Evolutionary conservation across 305 asterid species (phyloP), one percentile per base, ranked within the genome.

Genomic region (Andrographis paniculata): DNA sequence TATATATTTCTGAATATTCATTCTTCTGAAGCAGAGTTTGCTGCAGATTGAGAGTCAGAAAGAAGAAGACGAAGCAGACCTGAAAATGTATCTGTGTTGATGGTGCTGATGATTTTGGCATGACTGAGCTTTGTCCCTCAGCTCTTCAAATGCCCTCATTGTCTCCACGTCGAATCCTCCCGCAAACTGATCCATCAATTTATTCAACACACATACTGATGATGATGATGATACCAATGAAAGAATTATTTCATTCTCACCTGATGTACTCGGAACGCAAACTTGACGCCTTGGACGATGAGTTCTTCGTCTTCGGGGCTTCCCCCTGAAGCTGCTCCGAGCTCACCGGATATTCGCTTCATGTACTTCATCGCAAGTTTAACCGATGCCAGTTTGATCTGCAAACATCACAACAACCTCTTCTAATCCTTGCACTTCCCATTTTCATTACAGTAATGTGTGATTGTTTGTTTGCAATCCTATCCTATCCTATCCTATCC

Each of bases 141-240:
- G 75, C 38, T 84, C 97, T 58, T 88, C 91, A 69, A 88, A 88
- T 21, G 78, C 94, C 53, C 71, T 84, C 97, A 88, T 88, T 14
- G 97, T 84, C 66, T 84, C 97, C 71, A 71, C 91, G n/a, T 88
- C 95, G 42, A 80, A 87, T 9, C 96, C 96, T 1, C 94, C 89
- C 0, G 96, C 96, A 72, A 87, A 87, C 96, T 86, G 66, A 19
- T 14, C 31, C 53, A 50, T 54, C 16, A 0, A 14, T n/a, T n/a
- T n/a, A n/a, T n/a, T n/a, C n/a, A n/a, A n/a, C n/a, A n/a, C n/a
- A n/a, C n/a, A n/a, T n/a, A n/a, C n/a, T n/a, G n/a, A n/a, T n/a
- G n/a, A n/a, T n/a, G n/a, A n/a, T n/a, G n/a, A n/a, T n/a, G 43
- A n/a, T 4, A 38, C 14, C 5, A n/a, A 38, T 38, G 43, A 21